Base-by-base conservation (phyloP, 148 eudicot species). In the Amaranthus palmeri region DNA sequence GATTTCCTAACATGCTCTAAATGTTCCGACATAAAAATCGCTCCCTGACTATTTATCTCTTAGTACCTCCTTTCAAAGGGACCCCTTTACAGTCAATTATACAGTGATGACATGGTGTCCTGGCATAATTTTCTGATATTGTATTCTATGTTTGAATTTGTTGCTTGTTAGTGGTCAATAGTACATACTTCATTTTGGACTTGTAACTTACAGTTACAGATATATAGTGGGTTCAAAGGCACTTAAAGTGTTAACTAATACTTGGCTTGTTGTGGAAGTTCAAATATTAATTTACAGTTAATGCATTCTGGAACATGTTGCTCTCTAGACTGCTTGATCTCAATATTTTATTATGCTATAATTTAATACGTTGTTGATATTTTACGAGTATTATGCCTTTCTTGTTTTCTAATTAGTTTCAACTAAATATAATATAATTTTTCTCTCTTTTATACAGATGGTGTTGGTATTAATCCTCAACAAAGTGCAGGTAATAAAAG, bases 391-490 rank as follows among this genome's bases (percentile, higher is more conserved):
- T 56, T 14, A 18, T 5, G 7, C 44, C 45, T 40, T 4, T 60
- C 41, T 36, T 6, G 2, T 10, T 15, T 42, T 1, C 14, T 7
- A 10, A 44, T 54, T 41, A 61, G 53, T 10, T 48, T n/a, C 10
- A 15, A 49, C 53, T 76, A 69, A 69, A 14, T 44, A 42, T 44
- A 10, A 4, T 60, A 1, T 51, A 1, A 17, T 52, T 55, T 54
- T 1, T 67, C 7, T 2, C 53, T 67, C 65, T 55, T 82, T 42
- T 7, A 13, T 74, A 78, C 96, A 95, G 98, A 95, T 88, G 98
- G 97, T 46, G 98, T 93, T 14, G 98, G 98, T 81, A 93, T 93
- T 72, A 93, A 91, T 84, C 98, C 98, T 78, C 98, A 93, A 72
- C 97, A 93, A 78, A 93, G 98, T 84, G 98, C 97, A 65, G 98